These are phyloP conservation scores for Lignosus rhinocerotis DNA, from an alignment of 1,284 basidiomycete genomes.

Conservation along the genomic window DNA sequence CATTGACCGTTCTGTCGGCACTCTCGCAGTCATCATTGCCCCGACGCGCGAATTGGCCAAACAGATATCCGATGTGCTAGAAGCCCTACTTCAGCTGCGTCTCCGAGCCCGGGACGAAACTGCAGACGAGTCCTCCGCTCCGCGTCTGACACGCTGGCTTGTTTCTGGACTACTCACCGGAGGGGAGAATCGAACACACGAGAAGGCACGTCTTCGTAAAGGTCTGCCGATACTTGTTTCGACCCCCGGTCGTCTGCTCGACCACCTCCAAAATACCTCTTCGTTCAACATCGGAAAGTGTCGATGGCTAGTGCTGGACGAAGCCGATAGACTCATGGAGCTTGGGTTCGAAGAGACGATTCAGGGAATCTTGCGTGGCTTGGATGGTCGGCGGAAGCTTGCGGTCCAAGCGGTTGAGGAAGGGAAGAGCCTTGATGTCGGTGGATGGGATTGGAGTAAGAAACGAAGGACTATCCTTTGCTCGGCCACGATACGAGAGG, in stretches of 20 bases:
- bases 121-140: slow-evolving; percentile 47
- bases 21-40: slow-evolving; percentile 91
- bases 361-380: slow-evolving; percentile 81
- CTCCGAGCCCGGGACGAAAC: slow-evolving; percentile 62
- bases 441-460: slow-evolving; percentile 85
- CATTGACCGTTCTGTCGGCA: slow-evolving; percentile 86
- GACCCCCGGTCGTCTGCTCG: slow-evolving; percentile 70
- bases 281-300: slow-evolving; percentile 93
- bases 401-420: slow-evolving; percentile 74
- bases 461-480: slow-evolving; percentile 86
- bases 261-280: slow-evolving; percentile 81
- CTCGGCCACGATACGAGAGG: slow-evolving; percentile 95
- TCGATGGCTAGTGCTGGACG: slow-evolving; percentile 95
- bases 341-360: slow-evolving; percentile 65
- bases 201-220: slow-evolving; percentile 73
- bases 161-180: slow-evolving; percentile 92
- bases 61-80: slow-evolving; percentile 82
- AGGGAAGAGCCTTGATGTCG: slow-evolving; percentile 70
- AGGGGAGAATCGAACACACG: slow-evolving; percentile 71
- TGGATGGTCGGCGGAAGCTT: slow-evolving; percentile 78
- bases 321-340: slow-evolving; percentile 90
- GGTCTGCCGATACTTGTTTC: slow-evolving; percentile 74
- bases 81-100: slow-evolving; percentile 69
- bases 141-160: slow-evolving; percentile 86
- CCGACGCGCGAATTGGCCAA: slow-evolving; percentile 95